A percentile compares a stretch with the other conserved stretches of the same genome.
Evolutionary conservation across 2,329 filamentous ascomycete genomes (phyloP).

Genomic region (Gaeumannomyces sp.): DNA sequence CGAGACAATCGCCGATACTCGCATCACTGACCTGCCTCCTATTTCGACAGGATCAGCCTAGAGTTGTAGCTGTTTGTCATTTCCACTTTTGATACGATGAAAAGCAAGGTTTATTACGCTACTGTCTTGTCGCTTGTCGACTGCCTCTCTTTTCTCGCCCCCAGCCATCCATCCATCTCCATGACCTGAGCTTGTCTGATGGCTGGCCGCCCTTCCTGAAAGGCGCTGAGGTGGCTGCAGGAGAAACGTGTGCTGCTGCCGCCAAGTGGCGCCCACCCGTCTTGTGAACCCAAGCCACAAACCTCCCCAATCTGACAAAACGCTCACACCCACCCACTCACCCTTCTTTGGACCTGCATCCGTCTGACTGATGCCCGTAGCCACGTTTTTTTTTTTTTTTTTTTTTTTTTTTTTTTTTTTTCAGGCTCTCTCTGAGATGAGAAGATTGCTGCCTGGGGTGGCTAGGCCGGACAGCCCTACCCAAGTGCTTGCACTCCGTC

Average conservation of each 20-base stretch:
- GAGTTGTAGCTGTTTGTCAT: too few species aligned
- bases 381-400: not conserved
- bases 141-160: not conserved
- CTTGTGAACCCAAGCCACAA: not conserved
- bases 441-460: not conserved
- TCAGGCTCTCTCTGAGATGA: too few species aligned
- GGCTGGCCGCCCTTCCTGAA: not conserved
- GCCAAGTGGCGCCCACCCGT: not conserved
- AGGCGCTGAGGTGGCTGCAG: not conserved
- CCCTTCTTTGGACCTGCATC: not conserved
- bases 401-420: too few species aligned
- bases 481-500: not conserved
- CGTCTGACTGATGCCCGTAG: constrained; percentile 1
- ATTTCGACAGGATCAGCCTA: not conserved
- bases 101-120: not conserved
- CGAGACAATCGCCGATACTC: not conserved
- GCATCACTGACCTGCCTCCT: not conserved
- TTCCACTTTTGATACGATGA: not conserved
- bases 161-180: not conserved
- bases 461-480: not conserved
- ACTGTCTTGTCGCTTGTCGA: not conserved
- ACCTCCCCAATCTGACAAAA: not conserved
- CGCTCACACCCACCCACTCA: not conserved
- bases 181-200: not conserved
- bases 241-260: not conserved